Evolutionary conservation across 495 filamentous ascomycete species (phyloP), one percentile per base, ranked within the genome.

Genomic region (Penicillium samsonianum): DNA sequence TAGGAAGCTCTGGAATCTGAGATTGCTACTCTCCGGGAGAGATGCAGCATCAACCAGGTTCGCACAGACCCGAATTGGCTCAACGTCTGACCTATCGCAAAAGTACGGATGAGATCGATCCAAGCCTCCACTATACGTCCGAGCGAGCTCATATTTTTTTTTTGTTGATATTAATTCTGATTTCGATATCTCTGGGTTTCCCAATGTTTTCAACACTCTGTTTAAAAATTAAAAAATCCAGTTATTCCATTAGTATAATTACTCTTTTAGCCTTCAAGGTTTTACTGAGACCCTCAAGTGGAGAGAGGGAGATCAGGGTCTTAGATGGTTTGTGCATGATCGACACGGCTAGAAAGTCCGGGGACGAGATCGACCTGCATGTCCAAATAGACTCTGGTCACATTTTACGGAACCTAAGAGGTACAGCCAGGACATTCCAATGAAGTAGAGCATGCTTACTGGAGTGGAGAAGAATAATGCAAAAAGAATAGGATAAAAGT

Each of bases 311-410:
- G 53, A 55, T 55, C 53, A 47, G 30, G 42, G 52, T 50, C 41
- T 52, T 40, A 53, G 48, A 35, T 46, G 22, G 28, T 31, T 55
- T 16, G 30, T 55, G 53, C 43, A 25, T 38, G 53, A 55, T 55
- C 53, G 53, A 47, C 53, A 37, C 22, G 31, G 43, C 53, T 11
- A 38, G 31, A 38, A 55, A 55, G 53, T 55, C 53, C 53, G 53
- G 53, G 53, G 53, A 55, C 20, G n/a, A 25, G 51, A 55, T 55
- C 41, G 33, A 46, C 43, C 55, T 57, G 55, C 55, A 57, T 57
- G 55, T 57, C 19, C 45, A 35, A 57, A 57, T 58, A 58, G 55
- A 58, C 55, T 58, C 48, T 52, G 48, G 48, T 58, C 55, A 58
- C 55, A 58, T 58, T 58, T 20, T 20, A 17, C 55, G 55, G 55